These are phyloP conservation scores for Flaveria robusta DNA, from an alignment of 129 eudicot species.

Conservation along the genomic window DNA sequence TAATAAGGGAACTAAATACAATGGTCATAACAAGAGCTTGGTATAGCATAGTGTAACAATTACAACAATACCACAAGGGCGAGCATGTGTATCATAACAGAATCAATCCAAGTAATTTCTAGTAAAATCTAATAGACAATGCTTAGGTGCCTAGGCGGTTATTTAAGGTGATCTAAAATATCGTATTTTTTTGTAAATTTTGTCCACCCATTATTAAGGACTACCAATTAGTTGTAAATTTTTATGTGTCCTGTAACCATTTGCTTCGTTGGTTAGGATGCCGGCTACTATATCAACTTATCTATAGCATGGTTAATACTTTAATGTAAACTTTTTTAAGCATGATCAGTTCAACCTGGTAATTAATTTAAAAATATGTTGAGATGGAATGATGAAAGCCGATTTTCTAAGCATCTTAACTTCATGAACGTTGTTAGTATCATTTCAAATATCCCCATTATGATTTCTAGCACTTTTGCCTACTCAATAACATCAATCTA, in stretches of 20 bases:
- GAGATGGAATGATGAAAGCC: too few relatives aligned
- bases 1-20: background rate
- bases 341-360: too few relatives aligned
- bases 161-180: background rate
- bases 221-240: background rate
- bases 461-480: conserved; percentile 14
- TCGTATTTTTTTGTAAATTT: background rate
- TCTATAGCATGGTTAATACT: too few relatives aligned
- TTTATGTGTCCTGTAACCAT: background rate
- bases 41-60: background rate
- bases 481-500: conserved; percentile 16
- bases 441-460: background rate
- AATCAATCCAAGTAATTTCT: background rate
- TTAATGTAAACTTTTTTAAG: too few relatives aligned
- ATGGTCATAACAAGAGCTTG: background rate
- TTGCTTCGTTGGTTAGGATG: too few relatives aligned
- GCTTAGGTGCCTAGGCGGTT: too few relatives aligned
- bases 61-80: background rate
- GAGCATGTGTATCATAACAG: background rate
- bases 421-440: conserved; percentile 11
- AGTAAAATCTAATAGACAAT: conserved; percentile 8
- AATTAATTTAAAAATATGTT: background rate
- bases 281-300: too few relatives aligned
- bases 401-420: conserved; percentile 7
- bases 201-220: background rate